These are phyloP conservation scores for Lipomyces orientalis DNA, from an alignment of 805 yeast genomes.

Conservation along the genomic window DNA sequence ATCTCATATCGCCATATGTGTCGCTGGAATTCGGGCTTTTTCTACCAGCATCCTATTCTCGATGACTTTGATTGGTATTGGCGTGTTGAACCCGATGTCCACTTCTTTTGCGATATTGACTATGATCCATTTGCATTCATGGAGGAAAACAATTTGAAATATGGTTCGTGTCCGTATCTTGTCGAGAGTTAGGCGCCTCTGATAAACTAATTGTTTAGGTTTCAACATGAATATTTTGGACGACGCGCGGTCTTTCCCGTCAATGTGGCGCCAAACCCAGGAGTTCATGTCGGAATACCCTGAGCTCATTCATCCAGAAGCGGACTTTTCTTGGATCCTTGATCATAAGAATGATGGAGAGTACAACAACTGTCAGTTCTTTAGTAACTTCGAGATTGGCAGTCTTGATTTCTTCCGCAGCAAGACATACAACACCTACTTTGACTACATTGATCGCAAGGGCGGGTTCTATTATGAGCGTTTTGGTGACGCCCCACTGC, in stretches of 20 bases:
- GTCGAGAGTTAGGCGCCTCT: not conserved
- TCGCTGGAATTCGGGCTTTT: slow-evolving; percentile 76
- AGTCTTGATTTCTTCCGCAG: slow-evolving; percentile 61
- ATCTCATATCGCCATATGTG: slow-evolving; percentile 77
- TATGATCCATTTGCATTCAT: slow-evolving; percentile 81
- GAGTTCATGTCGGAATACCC: slow-evolving; percentile 55
- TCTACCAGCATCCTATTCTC: slow-evolving; percentile 66
- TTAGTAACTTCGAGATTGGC: slow-evolving; percentile 78
- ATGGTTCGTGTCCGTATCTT: slow-evolving; percentile 51
- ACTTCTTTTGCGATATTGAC: slow-evolving; percentile 75
- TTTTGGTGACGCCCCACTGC: slow-evolving; percentile 82
- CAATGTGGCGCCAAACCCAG: slow-evolving; percentile 63
- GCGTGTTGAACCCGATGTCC: slow-evolving; percentile 91
- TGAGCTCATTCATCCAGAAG: slow-evolving; percentile 62
- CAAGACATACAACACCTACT: slow-evolving; percentile 60
- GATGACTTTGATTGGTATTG: slow-evolving; percentile 72
- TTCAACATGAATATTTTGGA: slow-evolving; percentile 38
- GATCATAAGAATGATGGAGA: slow-evolving; percentile 66
- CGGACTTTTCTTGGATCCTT: slow-evolving; percentile 36
- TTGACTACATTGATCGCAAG: slow-evolving; percentile 60
- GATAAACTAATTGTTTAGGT: slow-evolving; percentile 8
- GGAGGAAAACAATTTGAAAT: slow-evolving; percentile 73
- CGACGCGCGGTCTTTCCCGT: slow-evolving; percentile 49
- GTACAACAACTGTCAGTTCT: slow-evolving; percentile 79
- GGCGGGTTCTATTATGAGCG: slow-evolving; percentile 77